Base-by-base conservation (phyloP, 2,329 filamentous ascomycete species). In the Anthostomella pinea region DNA sequence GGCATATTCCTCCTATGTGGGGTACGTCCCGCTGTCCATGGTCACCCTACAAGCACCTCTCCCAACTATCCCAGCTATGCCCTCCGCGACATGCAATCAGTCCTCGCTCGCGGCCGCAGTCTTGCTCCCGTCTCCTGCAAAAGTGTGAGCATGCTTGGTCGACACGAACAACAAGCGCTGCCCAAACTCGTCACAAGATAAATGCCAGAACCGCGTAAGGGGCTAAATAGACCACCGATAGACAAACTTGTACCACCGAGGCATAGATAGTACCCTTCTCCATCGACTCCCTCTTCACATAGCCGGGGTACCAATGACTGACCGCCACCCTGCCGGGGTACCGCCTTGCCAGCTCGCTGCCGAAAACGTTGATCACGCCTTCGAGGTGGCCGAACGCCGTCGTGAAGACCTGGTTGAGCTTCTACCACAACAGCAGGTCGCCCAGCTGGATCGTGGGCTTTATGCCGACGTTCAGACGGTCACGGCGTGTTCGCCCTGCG, bases 281-380 rank as follows among this genome's bases (percentile, higher is more conserved):
- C 2, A 6, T 23, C 6, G 33, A 16, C 3, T 24, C 16, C 6
- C 31, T 43, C 4, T 36, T 27, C 15, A 45, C 36, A n/a, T 18
- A 38, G 6, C 41, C 41, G 1, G 31, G 38, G 20, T 46, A 27
- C 2, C 35, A 36, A 41, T 63, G 59, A 4, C 47, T 41, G 9
- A 58, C 39, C 4, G 40, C 36, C 3, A 64, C 26, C 17, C 51
- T 54, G 3, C 52, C 52, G 2, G 48, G 38, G 28, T 63, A 40
- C 27, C 52, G 34, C 6, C 45, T 33, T 3, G 56, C 57, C 0
- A 63, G 29, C 15, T 52, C 39, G 25, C 60, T 56, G 21, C 62
- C 54, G 45, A 56, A 53, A 26, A 62, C 52, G 7, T 53, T 59
- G 9, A 42, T 60, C 51, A 63, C 55, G 30, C 30, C 25, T 8